Base-by-base conservation (phyloP, 2,329 filamentous ascomycete genomes). In the Curvularia sp. region DNA sequence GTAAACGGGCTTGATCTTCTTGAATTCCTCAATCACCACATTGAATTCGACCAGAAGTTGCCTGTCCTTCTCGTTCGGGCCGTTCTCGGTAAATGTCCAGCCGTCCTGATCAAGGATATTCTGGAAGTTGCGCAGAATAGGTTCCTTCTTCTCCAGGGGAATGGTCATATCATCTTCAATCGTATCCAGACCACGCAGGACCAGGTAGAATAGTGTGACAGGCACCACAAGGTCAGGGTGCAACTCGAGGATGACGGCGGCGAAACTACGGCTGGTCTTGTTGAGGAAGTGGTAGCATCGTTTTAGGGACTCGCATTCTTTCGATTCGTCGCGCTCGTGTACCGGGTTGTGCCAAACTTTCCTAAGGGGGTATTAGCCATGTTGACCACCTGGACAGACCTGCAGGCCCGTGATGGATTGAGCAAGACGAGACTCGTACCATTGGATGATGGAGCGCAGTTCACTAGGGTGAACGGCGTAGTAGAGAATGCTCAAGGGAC, bases 151-250 rank as follows among this genome's bases (percentile, higher is more conserved):
- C 64, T 86, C 84, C 38, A 94, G 80, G 2, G 89, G 83, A 60
- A 99, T 89, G 5, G 93, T 96, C 88, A 97, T 98, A 79, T 99
- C 95, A 82, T 99, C 95, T 80, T 99, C 95, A 60, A 99, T 91
- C n/a, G 95, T 99, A 78, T 99, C 95, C 49, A 99, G 86, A 46
- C 92, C 95, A 60, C 95, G 91, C 53, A 99, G 84, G 52, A 92
- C 86, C 27, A 99, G 86, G 81, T 99, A 99, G 84, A 99, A 99
- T 9, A 98, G 83, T 55, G 89, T 88, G 45, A 98, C 85, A 23
- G 95, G 93, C 39, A 97, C 86, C 34, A 98, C 86, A 30, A 99
- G 87, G 80, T 99, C 94, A 1, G 93, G 93, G 75, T 97, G 93
- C 42, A 99, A 86, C 80, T 99, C 95, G 79, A 96, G 88, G 65